phyloP scores from a whole-genome alignment of 495 filamentous ascomycete genomes.

The Cercophora sp. region DNA sequence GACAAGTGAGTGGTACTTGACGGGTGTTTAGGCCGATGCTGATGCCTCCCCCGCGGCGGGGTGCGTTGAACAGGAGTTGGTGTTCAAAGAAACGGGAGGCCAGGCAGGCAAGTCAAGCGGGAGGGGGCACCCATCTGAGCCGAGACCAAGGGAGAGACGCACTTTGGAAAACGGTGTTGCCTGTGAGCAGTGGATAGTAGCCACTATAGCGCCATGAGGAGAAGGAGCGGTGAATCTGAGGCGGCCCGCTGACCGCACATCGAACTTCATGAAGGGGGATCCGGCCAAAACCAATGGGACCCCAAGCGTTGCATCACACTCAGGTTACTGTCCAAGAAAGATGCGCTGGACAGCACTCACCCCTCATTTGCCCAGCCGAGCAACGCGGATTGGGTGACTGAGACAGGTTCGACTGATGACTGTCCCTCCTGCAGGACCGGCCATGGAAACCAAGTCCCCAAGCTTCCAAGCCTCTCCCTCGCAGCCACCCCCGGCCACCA shows the following conservation, averaged over 20 bases:
- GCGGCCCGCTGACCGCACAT: not conserved
- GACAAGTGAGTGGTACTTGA: slow-evolving; percentile 18
- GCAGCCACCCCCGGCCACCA: not conserved
- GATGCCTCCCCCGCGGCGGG: slow-evolving; percentile 28
- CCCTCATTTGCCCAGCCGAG: not conserved
- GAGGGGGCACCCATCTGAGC: slow-evolving; percentile 3
- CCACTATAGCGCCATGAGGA: slow-evolving; percentile 1
- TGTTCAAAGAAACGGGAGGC: not conserved
- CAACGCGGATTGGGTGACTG: not conserved
- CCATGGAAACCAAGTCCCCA: too few species aligned
- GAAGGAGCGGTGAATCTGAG: slow-evolving; percentile 9
- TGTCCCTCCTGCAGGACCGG: slow-evolving; percentile 7
- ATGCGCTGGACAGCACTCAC: not conserved
- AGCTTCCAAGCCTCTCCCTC: too few species aligned
- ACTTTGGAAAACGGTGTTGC: not conserved
- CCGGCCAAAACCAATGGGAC: slow-evolving; percentile 1
- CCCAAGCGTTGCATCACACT: slow-evolving; percentile 11
- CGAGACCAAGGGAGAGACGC: slow-evolving; percentile 5
- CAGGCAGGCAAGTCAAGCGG: not conserved
- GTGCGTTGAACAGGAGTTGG: too few species aligned
- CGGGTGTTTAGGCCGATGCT: slow-evolving; percentile 12
- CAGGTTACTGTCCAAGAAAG: not conserved
- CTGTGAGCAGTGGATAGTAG: slow-evolving; percentile 10
- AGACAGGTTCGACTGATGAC: slow-evolving; percentile 4
- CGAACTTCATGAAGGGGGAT: not conserved